A percentile compares a stretch with the other conserved stretches of the same genome.
These are phyloP conservation scores for Kuraishia ogatae DNA, from an alignment of 805 yeast species.

Conservation along the genomic window DNA sequence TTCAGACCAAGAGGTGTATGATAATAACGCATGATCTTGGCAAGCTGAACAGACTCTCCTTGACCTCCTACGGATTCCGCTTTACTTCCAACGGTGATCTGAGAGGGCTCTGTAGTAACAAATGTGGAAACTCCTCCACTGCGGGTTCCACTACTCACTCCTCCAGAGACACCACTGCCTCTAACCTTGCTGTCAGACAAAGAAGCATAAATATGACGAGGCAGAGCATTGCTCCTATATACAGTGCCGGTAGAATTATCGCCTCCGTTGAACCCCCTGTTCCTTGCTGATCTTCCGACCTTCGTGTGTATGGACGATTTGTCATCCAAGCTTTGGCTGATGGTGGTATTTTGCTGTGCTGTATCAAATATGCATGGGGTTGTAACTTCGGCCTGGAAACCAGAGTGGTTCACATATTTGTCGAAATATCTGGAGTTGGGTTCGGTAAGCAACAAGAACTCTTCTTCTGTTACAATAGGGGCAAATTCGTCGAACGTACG, in stretches of 20 bases:
- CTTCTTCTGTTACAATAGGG: slow-evolving; percentile 21
- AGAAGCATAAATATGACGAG: neutral
- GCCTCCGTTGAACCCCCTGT: neutral
- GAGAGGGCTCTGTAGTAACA: slow-evolving; percentile 4
- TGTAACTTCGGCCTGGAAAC: neutral
- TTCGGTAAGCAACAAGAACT: slow-evolving; percentile 21
- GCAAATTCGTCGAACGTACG: slow-evolving; percentile 18
- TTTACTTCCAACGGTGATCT: slow-evolving; percentile 1
- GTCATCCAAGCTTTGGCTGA: neutral
- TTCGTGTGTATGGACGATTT: neutral
- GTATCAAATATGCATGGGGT: neutral
- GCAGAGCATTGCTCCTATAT: neutral
- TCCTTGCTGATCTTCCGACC: neutral
- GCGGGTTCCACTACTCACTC: neutral
- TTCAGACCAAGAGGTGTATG: slow-evolving; percentile 18
- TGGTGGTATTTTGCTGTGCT: neutral
- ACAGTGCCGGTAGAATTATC: neutral
- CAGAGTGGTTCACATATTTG: slow-evolving; percentile 8
- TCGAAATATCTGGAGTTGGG: slow-evolving; percentile 17
- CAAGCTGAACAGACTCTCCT: slow-evolving; percentile 6
- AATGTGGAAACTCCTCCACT: neutral
- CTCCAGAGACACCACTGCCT: neutral
- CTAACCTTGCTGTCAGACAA: neutral
- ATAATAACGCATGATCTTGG: slow-evolving; percentile 10
- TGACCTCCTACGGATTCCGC: slow-evolving; percentile 6